Conservation (phyloP, 2,329 filamentous ascomycete species). For the Beauveria caledonica region DNA sequence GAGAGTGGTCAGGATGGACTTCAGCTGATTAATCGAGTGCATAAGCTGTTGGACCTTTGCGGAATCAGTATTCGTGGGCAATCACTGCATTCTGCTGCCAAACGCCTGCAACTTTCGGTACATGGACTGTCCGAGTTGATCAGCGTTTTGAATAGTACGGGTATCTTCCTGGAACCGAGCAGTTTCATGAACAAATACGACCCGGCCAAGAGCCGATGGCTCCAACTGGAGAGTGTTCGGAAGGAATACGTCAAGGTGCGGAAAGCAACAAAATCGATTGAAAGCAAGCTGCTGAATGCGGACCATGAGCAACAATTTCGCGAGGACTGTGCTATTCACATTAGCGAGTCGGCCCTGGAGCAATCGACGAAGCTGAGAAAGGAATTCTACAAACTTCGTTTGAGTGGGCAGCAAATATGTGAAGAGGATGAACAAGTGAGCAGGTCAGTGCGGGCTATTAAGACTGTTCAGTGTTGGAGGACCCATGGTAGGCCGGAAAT, state of each 20-base stretch:
- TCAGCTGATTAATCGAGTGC: constrained; percentile 24
- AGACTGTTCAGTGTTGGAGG: neutral
- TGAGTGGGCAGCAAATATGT: neutral
- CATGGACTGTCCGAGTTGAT: constrained; percentile 12
- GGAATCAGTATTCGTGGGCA: constrained; percentile 18
- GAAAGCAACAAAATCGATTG: constrained; percentile 23
- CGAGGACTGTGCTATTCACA: constrained; percentile 21
- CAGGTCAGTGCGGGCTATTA: neutral
- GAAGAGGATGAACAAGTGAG: neutral
- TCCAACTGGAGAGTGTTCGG: constrained; percentile 27
- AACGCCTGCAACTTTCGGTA: constrained; percentile 20
- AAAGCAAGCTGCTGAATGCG: constrained; percentile 27
- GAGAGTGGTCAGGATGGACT: constrained; percentile 16
- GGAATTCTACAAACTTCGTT: constrained; percentile 15
- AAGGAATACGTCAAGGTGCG: constrained; percentile 24
- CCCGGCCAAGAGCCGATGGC: constrained; percentile 18
- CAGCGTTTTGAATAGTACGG: neutral
- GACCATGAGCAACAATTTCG: constrained; percentile 22
- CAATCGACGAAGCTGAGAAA: constrained; percentile 17
- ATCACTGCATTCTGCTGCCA: neutral
- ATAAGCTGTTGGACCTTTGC: constrained; percentile 29
- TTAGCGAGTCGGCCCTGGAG: constrained; percentile 18
- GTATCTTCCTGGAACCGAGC: neutral
- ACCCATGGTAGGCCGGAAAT: neutral
- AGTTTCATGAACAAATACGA: neutral